Conservation (phyloP, 169 alveolate genomes). For the Plasmodium sp. region DNA sequence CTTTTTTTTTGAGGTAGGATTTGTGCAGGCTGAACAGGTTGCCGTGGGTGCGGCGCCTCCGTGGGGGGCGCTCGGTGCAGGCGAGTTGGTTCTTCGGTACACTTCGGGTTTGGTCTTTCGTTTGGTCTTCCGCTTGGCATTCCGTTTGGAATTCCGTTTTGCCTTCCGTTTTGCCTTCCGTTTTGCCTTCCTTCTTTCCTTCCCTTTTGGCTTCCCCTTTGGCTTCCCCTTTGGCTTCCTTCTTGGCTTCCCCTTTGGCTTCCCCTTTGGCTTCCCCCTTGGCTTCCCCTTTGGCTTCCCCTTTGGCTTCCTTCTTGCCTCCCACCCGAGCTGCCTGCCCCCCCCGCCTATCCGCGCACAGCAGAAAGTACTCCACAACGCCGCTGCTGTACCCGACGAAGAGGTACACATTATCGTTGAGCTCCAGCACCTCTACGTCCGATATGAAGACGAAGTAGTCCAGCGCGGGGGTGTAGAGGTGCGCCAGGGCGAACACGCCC, state of each 20-base stretch:
- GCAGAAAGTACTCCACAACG: constrained; percentile 25
- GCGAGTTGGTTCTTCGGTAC: not conserved
- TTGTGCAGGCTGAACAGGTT: constrained; percentile 40
- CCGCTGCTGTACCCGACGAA: constrained; percentile 63
- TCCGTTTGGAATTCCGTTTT: too few relatives aligned
- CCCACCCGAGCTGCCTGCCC: not conserved
- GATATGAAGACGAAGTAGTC: constrained; percentile 12
- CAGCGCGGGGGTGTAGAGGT: not conserved
- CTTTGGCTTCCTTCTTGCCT: not conserved
- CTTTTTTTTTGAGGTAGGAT: constrained; percentile 36
- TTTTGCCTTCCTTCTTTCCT: too few relatives aligned
- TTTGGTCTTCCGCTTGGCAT: not conserved
- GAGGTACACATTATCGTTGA: constrained; percentile 52
- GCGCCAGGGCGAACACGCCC: not conserved
- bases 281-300: not conserved
- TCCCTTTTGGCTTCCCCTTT: too few relatives aligned
- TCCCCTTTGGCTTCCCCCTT: not conserved
- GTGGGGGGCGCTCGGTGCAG: not conserved
- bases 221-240: too few relatives aligned
- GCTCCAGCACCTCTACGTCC: constrained; percentile 11
- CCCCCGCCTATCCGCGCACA: constrained; percentile 11
- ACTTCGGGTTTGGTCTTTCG: too few relatives aligned
- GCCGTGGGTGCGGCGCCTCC: not conserved
- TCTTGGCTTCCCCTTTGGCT: not conserved
- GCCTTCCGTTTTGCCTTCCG: too few relatives aligned